Conservation (phyloP, 768 basidiomycete genomes). For the Daedaleopsis nitida region DNA sequence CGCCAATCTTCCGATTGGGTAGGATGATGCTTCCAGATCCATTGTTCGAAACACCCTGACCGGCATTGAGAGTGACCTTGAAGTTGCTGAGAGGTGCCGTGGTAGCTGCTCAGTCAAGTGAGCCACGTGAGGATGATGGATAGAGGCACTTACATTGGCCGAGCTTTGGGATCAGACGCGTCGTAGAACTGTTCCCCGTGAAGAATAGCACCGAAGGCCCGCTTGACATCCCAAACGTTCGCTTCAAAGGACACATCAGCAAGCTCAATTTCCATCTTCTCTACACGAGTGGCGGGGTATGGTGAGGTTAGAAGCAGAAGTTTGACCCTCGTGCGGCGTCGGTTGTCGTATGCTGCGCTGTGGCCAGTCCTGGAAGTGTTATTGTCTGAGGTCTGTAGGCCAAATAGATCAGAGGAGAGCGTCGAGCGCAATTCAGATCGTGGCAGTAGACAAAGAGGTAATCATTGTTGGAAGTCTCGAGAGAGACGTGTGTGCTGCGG, state of each 20-base stretch:
- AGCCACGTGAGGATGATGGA: background rate
- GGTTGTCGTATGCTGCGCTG: background rate
- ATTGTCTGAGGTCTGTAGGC: background rate
- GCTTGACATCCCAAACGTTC: constrained; percentile 57
- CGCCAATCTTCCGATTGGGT: constrained; percentile 36
- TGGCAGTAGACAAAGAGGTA: no score
- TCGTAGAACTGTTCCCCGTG: constrained; percentile 55
- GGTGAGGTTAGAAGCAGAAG: background rate
- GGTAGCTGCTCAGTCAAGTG: background rate
- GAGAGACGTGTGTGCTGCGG: background rate
- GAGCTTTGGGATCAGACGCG: constrained; percentile 31
- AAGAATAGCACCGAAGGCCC: constrained; percentile 54
- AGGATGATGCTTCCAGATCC: constrained; percentile 45
- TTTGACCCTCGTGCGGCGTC: no score
- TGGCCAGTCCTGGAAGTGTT: background rate
- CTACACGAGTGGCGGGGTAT: background rate
- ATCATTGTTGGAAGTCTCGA: background rate
- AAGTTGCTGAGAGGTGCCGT: constrained; percentile 55
- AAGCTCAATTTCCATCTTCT: constrained; percentile 43
- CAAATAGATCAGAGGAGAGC: background rate
- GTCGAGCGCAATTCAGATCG: background rate
- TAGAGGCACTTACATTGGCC: constrained; percentile 23
- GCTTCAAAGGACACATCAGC: constrained; percentile 38
- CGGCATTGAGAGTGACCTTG: constrained; percentile 52
- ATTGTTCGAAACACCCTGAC: constrained; percentile 56